Conservation (phyloP, 139 green algal genomes). For the Chlorella sp. region DNA sequence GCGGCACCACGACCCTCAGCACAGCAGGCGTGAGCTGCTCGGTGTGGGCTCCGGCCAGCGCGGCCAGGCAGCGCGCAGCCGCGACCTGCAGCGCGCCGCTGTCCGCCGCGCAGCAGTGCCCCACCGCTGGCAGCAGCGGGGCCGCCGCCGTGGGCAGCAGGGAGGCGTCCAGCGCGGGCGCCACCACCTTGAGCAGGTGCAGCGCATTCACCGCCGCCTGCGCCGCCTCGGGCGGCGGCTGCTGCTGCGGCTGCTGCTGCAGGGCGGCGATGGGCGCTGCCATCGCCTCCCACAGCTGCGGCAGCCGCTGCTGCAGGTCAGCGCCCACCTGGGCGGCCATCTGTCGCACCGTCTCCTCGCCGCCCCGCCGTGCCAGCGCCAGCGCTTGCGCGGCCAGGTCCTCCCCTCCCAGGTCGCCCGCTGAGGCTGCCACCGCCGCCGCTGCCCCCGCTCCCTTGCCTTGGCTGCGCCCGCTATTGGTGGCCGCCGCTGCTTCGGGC, state of each 20-base stretch:
- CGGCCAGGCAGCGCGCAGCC: constrained; percentile 42
- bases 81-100: constrained; percentile 52
- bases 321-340: constrained; percentile 49
- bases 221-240: constrained; percentile 2
- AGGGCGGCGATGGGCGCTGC: constrained; percentile 44
- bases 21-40: constrained; percentile 56
- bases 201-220: constrained; percentile 44
- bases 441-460: neutral
- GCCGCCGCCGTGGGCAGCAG: constrained; percentile 54
- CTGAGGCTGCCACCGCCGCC: neutral
- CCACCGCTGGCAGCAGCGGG: constrained; percentile 58
- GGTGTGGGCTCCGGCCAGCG: constrained; percentile 43
- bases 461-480: neutral
- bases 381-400: constrained; percentile 21
- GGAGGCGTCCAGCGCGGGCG: constrained; percentile 42
- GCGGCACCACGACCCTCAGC: constrained; percentile 50
- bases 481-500: constrained; percentile 13
- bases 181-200: constrained; percentile 75
- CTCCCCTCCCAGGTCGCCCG: neutral
- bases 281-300: constrained; percentile 68
- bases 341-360: constrained; percentile 64
- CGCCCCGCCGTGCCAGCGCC: constrained; percentile 54
- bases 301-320: constrained; percentile 60
- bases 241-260: constrained; percentile 17
- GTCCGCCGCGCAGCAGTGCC: constrained; percentile 34